Base-by-base conservation (phyloP, 208 protist genomes). In the Angomonas ambiguus region DNA sequence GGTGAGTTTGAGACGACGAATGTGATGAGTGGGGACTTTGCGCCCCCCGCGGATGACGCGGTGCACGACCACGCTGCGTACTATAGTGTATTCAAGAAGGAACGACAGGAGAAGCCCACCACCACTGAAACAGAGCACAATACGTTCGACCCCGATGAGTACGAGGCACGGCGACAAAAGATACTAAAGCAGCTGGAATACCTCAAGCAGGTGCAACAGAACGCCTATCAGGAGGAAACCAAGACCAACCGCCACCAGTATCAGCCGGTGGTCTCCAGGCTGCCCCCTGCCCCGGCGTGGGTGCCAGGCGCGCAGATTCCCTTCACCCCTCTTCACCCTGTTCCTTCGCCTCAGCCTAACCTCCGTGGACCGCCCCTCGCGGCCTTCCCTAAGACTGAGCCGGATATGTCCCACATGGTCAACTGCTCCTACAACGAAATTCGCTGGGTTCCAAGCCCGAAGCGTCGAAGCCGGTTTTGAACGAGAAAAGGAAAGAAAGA, bases 341-440 rank as follows among this genome's bases (percentile, higher is more conserved):
- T 49, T 4, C 60, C 60, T 8, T 31, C 10, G 30, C 60, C 60
- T 10, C 60, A 65, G 35, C 60, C 60, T 11, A 53, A 65, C 33
- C 41, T 51, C 49, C 60, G 60, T 49, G 38, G 31, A 10, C 60
- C 60, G 0, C 18, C 20, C 18, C 10, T 53, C 18, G 45, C 45
- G 8, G 45, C 45, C 10, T 41, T 41, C 35, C 45, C 45, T 24
- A 4, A n/a, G 8, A 24, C 20, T 8, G 45, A 53, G 45, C 10
- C 18, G 4, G 45, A 53, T 24, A 53, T 53, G 45, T 53, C 45
- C 18, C 45, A 53, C 45, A 53, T 53, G 45, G 20, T 53, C 8
- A 53, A 8, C 8, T 53, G 10, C 20, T 27, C 45, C 4, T 53
- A 53, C 16, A 53, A 24, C 3, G 45, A 53, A 8, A 53, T 53